These are phyloP conservation scores for Discostella pseudostelligera DNA, from an alignment of 108 stramenopile genomes.

Conservation along the genomic window DNA sequence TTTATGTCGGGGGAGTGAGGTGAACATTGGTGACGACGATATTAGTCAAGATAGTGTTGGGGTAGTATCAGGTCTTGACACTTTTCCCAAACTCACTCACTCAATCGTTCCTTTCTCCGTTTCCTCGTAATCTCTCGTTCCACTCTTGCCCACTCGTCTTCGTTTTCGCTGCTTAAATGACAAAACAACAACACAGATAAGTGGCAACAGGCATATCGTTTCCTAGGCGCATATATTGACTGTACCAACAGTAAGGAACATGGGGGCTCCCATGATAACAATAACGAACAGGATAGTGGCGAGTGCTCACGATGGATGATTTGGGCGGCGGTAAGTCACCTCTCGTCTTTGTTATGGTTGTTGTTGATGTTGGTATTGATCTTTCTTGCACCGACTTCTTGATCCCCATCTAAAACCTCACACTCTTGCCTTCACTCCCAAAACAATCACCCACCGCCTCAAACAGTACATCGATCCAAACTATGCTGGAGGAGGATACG, in stretches of 20 bases:
- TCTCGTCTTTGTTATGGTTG: neutral
- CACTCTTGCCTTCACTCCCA: neutral
- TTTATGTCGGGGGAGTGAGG: no score
- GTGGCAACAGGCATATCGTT: slow-evolving; percentile 83
- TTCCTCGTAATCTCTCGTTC: neutral
- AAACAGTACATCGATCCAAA: slow-evolving; percentile 79
- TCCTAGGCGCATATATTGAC: slow-evolving; percentile 83
- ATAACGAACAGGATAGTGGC: slow-evolving; percentile 22
- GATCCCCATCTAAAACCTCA: neutral
- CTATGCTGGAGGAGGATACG: slow-evolving; percentile 76
- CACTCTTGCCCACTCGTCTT: neutral
- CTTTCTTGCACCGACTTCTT: neutral
- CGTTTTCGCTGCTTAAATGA: neutral
- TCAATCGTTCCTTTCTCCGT: no score
- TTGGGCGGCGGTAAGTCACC: slow-evolving; percentile 77
- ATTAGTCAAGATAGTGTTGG: no score
- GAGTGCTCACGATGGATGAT: slow-evolving; percentile 81
- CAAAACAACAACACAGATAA: slow-evolving; percentile 38
- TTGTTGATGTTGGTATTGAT: neutral
- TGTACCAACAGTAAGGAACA: slow-evolving; percentile 44
- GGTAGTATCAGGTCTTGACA: no score
- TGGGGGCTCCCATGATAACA: slow-evolving; percentile 40
- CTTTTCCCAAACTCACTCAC: no score
- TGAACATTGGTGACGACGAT: no score
- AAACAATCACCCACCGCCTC: neutral